These are phyloP conservation scores for Oxyria digyna DNA, from an alignment of 148 eudicot species.

Conservation along the genomic window DNA sequence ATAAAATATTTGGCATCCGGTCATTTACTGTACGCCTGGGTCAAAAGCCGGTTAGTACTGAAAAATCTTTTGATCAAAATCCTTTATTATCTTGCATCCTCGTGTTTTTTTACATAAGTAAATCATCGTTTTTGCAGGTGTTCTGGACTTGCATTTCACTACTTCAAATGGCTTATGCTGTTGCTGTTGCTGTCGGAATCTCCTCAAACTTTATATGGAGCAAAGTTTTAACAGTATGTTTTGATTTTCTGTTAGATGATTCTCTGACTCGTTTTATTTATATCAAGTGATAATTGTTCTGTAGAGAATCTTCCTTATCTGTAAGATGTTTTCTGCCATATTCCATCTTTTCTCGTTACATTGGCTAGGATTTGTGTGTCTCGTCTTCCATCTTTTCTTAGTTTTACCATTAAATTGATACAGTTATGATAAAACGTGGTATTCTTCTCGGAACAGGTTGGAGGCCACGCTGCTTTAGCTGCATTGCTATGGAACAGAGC, in stretches of 20 bases:
- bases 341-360: no score
- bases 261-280: background rate
- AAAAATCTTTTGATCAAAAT: background rate
- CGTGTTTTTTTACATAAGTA: background rate
- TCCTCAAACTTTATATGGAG: conserved; percentile 75
- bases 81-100: conserved; percentile 6
- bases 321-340: no score
- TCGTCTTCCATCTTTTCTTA: background rate
- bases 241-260: conserved; percentile 5
- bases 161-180: conserved; percentile 88
- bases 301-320: background rate
- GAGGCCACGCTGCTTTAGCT: conserved; percentile 62
- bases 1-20: conserved; percentile 76
- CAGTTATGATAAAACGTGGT: background rate
- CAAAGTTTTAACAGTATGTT: conserved; percentile 59
- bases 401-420: background rate
- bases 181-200: conserved; percentile 73
- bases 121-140: conserved; percentile 40
- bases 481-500: conserved; percentile 68
- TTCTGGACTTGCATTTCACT: conserved; percentile 88
- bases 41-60: conserved; percentile 68
- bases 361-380: no score
- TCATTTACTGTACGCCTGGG: conserved; percentile 94
- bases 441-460: conserved; percentile 31
- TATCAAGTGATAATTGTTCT: background rate